Percentiles rank a stretch among this genome's conserved stretches.
Conservation (phyloP, 2,329 filamentous ascomycete species). For the Ceratocystis variospora region DNA sequence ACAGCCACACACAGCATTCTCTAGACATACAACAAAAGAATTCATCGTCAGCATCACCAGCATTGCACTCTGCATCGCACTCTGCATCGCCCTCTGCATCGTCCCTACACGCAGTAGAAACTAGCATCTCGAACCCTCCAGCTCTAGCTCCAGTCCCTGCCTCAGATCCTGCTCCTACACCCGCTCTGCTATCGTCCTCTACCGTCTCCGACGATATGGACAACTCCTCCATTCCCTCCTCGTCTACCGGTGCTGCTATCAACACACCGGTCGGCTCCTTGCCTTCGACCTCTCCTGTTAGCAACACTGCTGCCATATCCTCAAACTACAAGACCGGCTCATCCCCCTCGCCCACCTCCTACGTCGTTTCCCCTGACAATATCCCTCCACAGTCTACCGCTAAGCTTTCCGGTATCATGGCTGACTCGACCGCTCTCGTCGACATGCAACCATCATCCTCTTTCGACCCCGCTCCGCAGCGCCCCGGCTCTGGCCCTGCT, state of each 20-base stretch:
- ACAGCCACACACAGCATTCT: slow-evolving; percentile 4
- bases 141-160: not conserved
- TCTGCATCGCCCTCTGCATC: too few relatives aligned
- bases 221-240: not conserved
- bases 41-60: slow-evolving; percentile 39
- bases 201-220: not conserved
- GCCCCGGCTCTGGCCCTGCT: not conserved
- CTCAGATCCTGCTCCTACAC: too few relatives aligned
- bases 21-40: slow-evolving; percentile 34
- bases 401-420: slow-evolving; percentile 14
- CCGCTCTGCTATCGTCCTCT: not conserved
- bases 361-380: not conserved
- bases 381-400: not conserved
- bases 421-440: slow-evolving; percentile 5
- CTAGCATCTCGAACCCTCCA: not conserved
- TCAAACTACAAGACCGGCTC: not conserved
- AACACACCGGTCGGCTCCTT: slow-evolving; percentile 10
- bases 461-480: slow-evolving; percentile 19
- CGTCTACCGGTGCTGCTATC: not conserved
- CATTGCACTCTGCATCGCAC: too few relatives aligned
- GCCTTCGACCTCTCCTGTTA: slow-evolving; percentile 8
- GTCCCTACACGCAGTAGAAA: too few relatives aligned
- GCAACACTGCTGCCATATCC: not conserved
- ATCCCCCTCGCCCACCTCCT: not conserved
- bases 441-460: not conserved